A percentile compares a stretch with the other conserved stretches of the same genome.
Conservation (phyloP, 2,329 filamentous ascomycete genomes). For the Aureobasidium sp. region DNA sequence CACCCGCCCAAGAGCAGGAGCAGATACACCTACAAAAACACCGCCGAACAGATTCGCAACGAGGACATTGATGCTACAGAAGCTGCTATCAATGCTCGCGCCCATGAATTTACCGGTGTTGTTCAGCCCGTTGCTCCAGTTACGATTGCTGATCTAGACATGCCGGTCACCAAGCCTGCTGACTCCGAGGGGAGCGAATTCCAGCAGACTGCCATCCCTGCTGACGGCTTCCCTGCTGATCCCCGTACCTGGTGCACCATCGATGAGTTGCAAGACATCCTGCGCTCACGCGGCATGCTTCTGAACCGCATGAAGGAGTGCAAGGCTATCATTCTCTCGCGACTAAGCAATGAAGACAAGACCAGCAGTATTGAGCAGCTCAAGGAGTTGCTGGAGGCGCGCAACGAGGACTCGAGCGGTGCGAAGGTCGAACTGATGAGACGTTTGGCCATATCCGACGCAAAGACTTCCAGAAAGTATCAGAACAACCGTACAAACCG, state of each 20-base stretch:
- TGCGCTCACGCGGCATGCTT: constrained; percentile 18
- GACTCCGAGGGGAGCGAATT: not conserved
- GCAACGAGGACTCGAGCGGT: constrained; percentile 23
- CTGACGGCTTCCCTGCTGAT: constrained; percentile 15
- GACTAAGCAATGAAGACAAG: constrained; percentile 22
- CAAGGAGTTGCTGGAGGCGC: constrained; percentile 21
- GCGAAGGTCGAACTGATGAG: constrained; percentile 22
- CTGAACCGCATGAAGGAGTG: constrained; percentile 19
- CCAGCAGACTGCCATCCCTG: not conserved
- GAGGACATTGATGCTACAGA: not conserved
- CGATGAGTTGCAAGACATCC: constrained; percentile 15
- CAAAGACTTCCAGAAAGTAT: constrained; percentile 15
- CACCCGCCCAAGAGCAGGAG: not conserved
- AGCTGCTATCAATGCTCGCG: not conserved
- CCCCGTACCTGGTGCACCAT: constrained; percentile 17
- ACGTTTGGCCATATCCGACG: constrained; percentile 25
- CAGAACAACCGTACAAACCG: not conserved
- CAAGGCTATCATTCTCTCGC: constrained; percentile 16
- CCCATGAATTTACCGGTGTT: not conserved
- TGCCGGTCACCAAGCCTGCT: not conserved
- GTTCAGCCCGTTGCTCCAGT: not conserved
- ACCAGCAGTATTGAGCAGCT: constrained; percentile 24
- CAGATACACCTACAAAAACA: constrained; percentile 6
- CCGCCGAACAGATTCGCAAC: not conserved
- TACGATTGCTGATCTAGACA: not conserved